phyloP scores from a whole-genome alignment of 2,329 filamentous ascomycete genomes.

The Metarhizium anisopliae region DNA sequence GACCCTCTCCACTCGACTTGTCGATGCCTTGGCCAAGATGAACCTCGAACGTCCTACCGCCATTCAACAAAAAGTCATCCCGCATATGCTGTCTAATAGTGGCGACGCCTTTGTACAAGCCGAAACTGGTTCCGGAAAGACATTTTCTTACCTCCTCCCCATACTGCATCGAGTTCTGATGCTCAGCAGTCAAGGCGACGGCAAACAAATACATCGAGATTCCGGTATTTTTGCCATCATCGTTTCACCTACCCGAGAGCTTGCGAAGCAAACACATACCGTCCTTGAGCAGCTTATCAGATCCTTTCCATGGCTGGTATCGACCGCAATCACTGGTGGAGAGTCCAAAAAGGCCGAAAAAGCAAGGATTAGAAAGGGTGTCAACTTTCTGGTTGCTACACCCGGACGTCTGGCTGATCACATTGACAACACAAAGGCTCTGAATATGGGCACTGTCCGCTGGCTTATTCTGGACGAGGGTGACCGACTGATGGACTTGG shows the following conservation, averaged over 20 bases:
- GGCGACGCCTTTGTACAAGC: constrained; percentile 93
- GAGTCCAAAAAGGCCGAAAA: constrained; percentile 76
- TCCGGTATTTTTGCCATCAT: constrained; percentile 90
- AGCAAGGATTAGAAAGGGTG: constrained; percentile 81
- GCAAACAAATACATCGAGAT: constrained; percentile 61
- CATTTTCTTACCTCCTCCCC: constrained; percentile 86
- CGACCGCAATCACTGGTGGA: constrained; percentile 68
- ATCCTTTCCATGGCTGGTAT: constrained; percentile 91
- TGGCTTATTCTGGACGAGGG: constrained; percentile 96
- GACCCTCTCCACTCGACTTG: constrained; percentile 71
- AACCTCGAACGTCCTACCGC: constrained; percentile 84
- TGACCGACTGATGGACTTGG: constrained; percentile 95
- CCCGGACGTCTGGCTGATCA: constrained; percentile 88
- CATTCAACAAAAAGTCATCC: constrained; percentile 85
- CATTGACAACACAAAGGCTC: constrained; percentile 79
- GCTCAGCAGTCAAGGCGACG: constrained; percentile 51
- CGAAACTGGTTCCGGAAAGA: constrained; percentile 96
- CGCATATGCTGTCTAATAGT: constrained; percentile 69
- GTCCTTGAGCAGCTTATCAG: constrained; percentile 79
- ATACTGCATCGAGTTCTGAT: constrained; percentile 82
- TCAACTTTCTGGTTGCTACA: constrained; percentile 93
- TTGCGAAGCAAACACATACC: constrained; percentile 86
- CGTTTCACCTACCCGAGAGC: constrained; percentile 85
- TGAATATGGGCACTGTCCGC: constrained; percentile 80
- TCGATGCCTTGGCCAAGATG: constrained; percentile 79